Evolutionary conservation across 768 basidiomycete species (phyloP).

Genomic region (Tremella mesenterica): DNA sequence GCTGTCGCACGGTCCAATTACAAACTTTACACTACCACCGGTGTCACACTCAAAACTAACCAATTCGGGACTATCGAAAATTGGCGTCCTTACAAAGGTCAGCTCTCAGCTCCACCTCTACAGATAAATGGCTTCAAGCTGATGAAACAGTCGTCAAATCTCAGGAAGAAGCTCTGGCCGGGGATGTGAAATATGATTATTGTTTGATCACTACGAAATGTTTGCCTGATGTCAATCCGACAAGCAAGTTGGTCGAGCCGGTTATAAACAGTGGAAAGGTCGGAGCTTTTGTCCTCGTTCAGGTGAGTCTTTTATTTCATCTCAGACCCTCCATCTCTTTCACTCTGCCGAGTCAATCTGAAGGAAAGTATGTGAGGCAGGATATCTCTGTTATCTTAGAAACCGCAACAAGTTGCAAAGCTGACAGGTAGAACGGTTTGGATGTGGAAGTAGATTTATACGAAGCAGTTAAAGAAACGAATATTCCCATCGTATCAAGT

Average conservation of each 20-base stretch:
- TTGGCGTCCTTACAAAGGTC: slow-evolving; percentile 61
- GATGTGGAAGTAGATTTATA: slow-evolving; percentile 63
- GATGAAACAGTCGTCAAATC: slow-evolving; percentile 51
- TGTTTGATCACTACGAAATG: slow-evolving; percentile 65
- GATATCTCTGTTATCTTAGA: no score
- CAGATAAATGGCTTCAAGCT: not conserved
- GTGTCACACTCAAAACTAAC: slow-evolving; percentile 49
- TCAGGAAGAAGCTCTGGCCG: slow-evolving; percentile 51
- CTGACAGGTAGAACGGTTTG: slow-evolving; percentile 57
- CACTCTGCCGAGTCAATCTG: no score
- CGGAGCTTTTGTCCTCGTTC: slow-evolving; percentile 54
- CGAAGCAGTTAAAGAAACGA: slow-evolving; percentile 42
- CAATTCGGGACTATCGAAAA: slow-evolving; percentile 55
- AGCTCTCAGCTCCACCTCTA: slow-evolving; percentile 22
- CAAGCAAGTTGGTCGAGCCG: slow-evolving; percentile 51
- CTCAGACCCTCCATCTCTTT: no score
- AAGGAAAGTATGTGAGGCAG: no score
- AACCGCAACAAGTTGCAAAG: not conserved
- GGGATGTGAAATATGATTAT: slow-evolving; percentile 56
- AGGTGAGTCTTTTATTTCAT: slow-evolving; percentile 38
- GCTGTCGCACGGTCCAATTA: slow-evolving; percentile 66
- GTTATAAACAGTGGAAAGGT: slow-evolving; percentile 32
- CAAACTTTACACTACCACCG: slow-evolving; percentile 40
- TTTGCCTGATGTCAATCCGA: slow-evolving; percentile 58
- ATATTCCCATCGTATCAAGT: slow-evolving; percentile 33